A percentile compares a stretch with the other conserved stretches of the same genome.
Evolutionary conservation across 192 early-diverging fungal genomes (phyloP).

Genomic region (Podila minutissima): DNA sequence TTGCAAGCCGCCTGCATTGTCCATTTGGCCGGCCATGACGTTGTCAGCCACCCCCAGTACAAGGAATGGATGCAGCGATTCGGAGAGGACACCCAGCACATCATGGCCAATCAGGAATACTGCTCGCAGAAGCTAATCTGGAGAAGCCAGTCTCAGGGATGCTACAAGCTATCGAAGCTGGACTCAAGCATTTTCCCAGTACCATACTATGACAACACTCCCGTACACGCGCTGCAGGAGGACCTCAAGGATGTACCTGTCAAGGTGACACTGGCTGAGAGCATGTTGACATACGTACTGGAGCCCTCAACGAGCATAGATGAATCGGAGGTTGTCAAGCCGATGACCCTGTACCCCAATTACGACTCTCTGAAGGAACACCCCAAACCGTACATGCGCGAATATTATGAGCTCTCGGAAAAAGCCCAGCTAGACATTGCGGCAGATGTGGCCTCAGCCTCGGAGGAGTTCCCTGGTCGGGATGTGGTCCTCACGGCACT

Average conservation of each 20-base stretch:
- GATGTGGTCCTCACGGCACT: constrained; percentile 75
- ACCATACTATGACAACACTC: constrained; percentile 68
- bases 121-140: constrained; percentile 74
- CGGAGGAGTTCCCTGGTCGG: constrained; percentile 44
- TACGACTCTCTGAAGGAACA: not conserved
- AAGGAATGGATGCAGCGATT: constrained; percentile 80
- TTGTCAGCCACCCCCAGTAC: constrained; percentile 73
- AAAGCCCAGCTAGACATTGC: constrained; percentile 41
- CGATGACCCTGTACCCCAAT: constrained; percentile 1
- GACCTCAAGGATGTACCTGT: constrained; percentile 11
- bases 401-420: constrained; percentile 50
- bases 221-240: constrained; percentile 44
- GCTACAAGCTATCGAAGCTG: constrained; percentile 72
- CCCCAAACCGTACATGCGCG: constrained; percentile 19
- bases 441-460: not conserved
- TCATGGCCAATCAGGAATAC: constrained; percentile 74
- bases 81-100: constrained; percentile 76
- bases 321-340: constrained; percentile 23
- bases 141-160: constrained; percentile 68
- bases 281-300: constrained; percentile 64
- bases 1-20: constrained; percentile 62
- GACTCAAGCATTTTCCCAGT: constrained; percentile 73
- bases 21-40: constrained; percentile 73
- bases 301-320: constrained; percentile 73
- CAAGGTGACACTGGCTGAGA: constrained; percentile 35